Evolutionary conservation across 1,284 basidiomycete genomes (phyloP).

Genomic region (Golubevia sp.): DNA sequence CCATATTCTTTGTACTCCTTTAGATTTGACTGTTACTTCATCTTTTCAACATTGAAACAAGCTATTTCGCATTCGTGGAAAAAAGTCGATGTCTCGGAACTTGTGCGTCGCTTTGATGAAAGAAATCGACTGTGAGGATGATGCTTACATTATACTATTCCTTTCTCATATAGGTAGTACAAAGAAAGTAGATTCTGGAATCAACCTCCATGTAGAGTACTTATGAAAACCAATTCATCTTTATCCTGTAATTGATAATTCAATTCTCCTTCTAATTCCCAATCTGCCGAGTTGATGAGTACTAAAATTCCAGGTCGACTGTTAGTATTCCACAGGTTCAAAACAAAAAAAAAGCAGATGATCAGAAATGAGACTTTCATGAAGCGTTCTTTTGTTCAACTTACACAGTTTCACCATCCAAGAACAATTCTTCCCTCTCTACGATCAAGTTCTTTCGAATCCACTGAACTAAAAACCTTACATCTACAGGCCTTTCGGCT

Average conservation of each 20-base stretch:
- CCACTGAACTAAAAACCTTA: constrained; percentile 78
- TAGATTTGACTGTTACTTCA: too few species aligned
- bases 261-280: constrained; percentile 95
- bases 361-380: constrained; percentile 3
- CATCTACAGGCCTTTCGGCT: constrained; percentile 67
- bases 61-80: too few species aligned
- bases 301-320: constrained; percentile 96
- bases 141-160: too few species aligned
- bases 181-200: constrained; percentile 1
- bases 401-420: constrained; percentile 85
- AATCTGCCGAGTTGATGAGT: constrained; percentile 93
- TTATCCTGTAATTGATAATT: constrained; percentile 78
- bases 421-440: constrained; percentile 86
- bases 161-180: too few species aligned
- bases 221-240: constrained; percentile 94
- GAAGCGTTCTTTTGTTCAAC: constrained; percentile 59
- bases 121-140: too few species aligned
- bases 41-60: too few species aligned
- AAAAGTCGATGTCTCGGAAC: too few species aligned
- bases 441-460: constrained; percentile 78
- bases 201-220: constrained; percentile 88
- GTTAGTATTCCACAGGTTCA: constrained; percentile 4
- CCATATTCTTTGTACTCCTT: too few species aligned
- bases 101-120: too few species aligned
- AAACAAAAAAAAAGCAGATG: not conserved